A percentile compares a stretch with the other conserved stretches of the same genome.
These are phyloP conservation scores for Pouteria campechiana DNA, from an alignment of 179 eudicot genomes.

Conservation along the genomic window DNA sequence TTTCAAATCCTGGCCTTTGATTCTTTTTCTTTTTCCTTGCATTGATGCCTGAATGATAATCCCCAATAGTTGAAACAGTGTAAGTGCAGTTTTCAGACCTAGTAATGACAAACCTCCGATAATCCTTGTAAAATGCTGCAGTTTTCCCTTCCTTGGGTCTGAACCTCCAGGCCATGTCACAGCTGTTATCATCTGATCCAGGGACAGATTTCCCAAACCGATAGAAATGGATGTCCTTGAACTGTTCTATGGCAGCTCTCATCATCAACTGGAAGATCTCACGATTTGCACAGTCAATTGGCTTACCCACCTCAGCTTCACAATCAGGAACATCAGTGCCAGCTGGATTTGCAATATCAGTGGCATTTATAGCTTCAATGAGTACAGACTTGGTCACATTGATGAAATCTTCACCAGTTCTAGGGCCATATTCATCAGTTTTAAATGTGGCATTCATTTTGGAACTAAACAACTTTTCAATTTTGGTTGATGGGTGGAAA, in stretches of 20 bases:
- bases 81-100: constrained; percentile 48
- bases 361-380: constrained; percentile 28
- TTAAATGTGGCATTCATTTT: constrained; percentile 74
- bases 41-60: constrained; percentile 89
- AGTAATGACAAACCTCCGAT: constrained; percentile 79
- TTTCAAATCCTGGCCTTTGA: constrained; percentile 10
- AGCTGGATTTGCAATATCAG: constrained; percentile 13
- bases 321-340: constrained; percentile 21
- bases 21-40: constrained; percentile 34
- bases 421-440: constrained; percentile 58
- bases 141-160: constrained; percentile 82
- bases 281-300: constrained; percentile 86
- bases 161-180: constrained; percentile 95
- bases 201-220: constrained; percentile 61
- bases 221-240: constrained; percentile 55
- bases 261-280: constrained; percentile 59
- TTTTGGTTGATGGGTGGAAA: constrained; percentile 74
- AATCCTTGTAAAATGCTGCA: constrained; percentile 86
- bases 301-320: constrained; percentile 36
- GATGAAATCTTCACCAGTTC: constrained; percentile 92
- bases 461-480: constrained; percentile 62
- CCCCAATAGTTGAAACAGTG: constrained; percentile 48
- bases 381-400: constrained; percentile 56
- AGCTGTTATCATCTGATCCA: constrained; percentile 55
- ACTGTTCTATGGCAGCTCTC: constrained; percentile 52